phyloP scores from a whole-genome alignment of 768 basidiomycete genomes.

The Termitomyces sp. region DNA sequence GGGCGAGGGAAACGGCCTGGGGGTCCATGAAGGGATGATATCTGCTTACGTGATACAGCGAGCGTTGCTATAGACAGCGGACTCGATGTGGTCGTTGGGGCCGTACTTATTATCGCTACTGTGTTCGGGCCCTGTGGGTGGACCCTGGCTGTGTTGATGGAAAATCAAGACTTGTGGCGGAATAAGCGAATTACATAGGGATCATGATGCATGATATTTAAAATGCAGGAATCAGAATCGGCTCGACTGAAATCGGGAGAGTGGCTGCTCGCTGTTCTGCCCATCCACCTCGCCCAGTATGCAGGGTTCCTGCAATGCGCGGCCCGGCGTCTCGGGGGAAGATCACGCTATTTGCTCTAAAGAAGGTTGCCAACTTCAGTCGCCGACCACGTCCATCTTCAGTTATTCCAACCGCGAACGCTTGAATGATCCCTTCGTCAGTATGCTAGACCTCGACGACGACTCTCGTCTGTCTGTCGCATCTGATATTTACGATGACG shows the following conservation, averaged over 20 bases:
- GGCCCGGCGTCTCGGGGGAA: slow-evolving; percentile 41
- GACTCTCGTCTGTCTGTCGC: slow-evolving; percentile 35
- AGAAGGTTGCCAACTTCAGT: slow-evolving; percentile 14
- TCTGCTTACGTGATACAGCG: slow-evolving; percentile 3
- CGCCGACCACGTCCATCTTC: slow-evolving; percentile 15
- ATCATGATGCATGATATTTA: slow-evolving; percentile 4
- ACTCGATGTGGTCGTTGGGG: background rate
- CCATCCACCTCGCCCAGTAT: slow-evolving; percentile 22
- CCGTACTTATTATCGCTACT: background rate
- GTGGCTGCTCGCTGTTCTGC: slow-evolving; percentile 1
- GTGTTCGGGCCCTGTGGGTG: background rate
- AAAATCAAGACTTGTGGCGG: background rate
- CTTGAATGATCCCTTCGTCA: slow-evolving; percentile 41
- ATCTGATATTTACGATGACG: slow-evolving; percentile 21
- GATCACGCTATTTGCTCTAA: slow-evolving; percentile 12
- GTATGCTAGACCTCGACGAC: slow-evolving; percentile 55
- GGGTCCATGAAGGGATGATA: slow-evolving; percentile 3
- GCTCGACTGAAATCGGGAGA: slow-evolving; percentile 7
- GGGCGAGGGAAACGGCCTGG: slow-evolving; percentile 32
- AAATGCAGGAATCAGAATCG: slow-evolving; percentile 7
- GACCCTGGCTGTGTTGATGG: background rate
- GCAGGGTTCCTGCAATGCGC: slow-evolving; percentile 36
- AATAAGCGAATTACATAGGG: background rate
- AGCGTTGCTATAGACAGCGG: background rate
- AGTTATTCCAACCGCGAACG: slow-evolving; percentile 26